phyloP scores from a whole-genome alignment of 2,329 filamentous ascomycete species.

The Cryphonectria japonica region DNA sequence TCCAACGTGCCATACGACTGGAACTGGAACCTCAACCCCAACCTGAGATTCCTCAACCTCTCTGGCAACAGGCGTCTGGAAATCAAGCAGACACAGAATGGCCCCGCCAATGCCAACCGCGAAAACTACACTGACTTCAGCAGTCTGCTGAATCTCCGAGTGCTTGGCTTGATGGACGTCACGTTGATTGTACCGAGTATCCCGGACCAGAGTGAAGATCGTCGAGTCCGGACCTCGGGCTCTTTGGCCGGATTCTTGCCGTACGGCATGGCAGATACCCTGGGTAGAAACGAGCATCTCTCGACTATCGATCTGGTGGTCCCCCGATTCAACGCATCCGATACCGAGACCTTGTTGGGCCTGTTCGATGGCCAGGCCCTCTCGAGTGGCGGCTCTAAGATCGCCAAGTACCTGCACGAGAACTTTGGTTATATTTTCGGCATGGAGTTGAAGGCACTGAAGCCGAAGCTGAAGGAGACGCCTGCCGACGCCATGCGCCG shows the following conservation, averaged over 20 bases:
- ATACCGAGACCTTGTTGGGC: slow-evolving; percentile 89
- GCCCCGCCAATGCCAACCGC: slow-evolving; percentile 57
- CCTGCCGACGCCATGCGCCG: slow-evolving; percentile 82
- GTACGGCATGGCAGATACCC: slow-evolving; percentile 96
- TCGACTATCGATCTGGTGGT: slow-evolving; percentile 96
- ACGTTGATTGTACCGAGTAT: slow-evolving; percentile 92
- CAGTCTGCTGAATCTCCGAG: slow-evolving; percentile 78
- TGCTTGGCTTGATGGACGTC: slow-evolving; percentile 96
- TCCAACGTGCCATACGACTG: slow-evolving; percentile 99
- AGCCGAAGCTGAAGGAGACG: slow-evolving; percentile 69
- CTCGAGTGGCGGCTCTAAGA: slow-evolving; percentile 87
- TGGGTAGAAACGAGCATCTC: slow-evolving; percentile 91
- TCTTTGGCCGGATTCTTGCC: slow-evolving; percentile 87
- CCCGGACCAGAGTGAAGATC: slow-evolving; percentile 92
- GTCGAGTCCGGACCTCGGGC: slow-evolving; percentile 95
- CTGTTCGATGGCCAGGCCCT: slow-evolving; percentile 94
- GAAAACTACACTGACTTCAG: slow-evolving; percentile 88
- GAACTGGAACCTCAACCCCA: slow-evolving; percentile 99
- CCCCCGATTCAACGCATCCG: slow-evolving; percentile 85
- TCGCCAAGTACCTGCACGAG: slow-evolving; percentile 95
- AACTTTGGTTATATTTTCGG: slow-evolving; percentile 88
- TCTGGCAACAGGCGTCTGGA: slow-evolving; percentile 96
- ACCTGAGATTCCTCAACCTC: slow-evolving; percentile 91
- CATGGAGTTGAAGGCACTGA: slow-evolving; percentile 77
- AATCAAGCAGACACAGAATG: slow-evolving; percentile 72